Evolutionary conservation across 257 asterid genomes (phyloP).

Genomic region (Solanum peruvianum): DNA sequence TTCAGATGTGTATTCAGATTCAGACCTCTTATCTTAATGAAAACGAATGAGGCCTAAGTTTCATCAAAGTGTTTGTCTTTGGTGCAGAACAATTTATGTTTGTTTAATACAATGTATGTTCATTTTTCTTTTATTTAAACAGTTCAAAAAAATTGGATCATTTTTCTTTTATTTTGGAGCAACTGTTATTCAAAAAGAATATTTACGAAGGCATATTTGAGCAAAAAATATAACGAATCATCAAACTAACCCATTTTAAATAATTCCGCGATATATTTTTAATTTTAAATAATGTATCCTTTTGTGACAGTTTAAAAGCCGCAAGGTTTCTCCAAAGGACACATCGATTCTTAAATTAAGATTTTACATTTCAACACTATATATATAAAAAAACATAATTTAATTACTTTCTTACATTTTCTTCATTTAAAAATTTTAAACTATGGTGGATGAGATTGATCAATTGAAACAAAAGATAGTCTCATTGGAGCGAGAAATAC

Average conservation of each 20-base stretch:
- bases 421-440: neutral
- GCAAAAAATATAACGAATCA: neutral
- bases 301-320: neutral
- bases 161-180: neutral
- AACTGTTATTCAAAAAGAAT: neutral
- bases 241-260: neutral
- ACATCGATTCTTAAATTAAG: neutral
- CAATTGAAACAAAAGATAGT: neutral
- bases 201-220: neutral
- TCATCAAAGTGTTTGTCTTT: no score
- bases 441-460: neutral
- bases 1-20: no score
- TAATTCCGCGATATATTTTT: neutral
- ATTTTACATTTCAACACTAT: neutral
- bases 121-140: no score
- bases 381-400: neutral
- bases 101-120: no score
- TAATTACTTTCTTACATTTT: neutral
- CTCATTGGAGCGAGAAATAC: neutral
- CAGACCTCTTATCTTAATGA: no score
- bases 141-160: neutral
- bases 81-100: no score
- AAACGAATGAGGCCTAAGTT: no score
- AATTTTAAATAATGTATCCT: neutral
- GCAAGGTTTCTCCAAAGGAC: neutral